Evolutionary conservation across 805 yeast genomes (phyloP).

Genomic region (Saturnispora serradocipensis): DNA sequence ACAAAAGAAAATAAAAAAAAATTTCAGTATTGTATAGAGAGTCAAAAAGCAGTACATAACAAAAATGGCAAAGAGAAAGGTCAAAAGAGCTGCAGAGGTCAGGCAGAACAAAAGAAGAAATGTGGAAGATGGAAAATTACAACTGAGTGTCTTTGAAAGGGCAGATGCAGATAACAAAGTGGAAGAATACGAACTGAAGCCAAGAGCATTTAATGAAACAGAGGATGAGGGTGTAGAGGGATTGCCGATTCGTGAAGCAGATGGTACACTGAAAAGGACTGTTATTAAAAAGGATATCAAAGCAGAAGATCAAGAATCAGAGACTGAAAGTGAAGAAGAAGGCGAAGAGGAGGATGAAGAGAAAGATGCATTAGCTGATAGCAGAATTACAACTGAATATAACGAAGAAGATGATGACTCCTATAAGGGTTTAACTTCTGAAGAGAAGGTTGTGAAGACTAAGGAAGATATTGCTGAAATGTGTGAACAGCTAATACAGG

Average conservation of each 20-base stretch:
- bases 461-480: conserved; percentile 79
- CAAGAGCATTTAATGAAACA: conserved; percentile 44
- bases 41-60: background rate
- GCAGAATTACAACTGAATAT: conserved; percentile 11
- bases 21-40: background rate
- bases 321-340: conserved; percentile 10
- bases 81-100: conserved; percentile 28
- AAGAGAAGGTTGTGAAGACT: conserved; percentile 46
- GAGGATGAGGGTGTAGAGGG: conserved; percentile 48
- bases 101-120: conserved; percentile 31
- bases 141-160: conserved; percentile 8
- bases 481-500: conserved; percentile 71
- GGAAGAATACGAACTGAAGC: conserved; percentile 51
- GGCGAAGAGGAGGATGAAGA: conserved; percentile 11
- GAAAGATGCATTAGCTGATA: conserved; percentile 12
- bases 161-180: conserved; percentile 13
- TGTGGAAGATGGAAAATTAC: conserved; percentile 33
- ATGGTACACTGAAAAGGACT: conserved; percentile 68
- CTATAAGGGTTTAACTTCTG: conserved; percentile 40
- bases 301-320: conserved; percentile 4
- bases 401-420: conserved; percentile 27
- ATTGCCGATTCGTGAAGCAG: conserved; percentile 67
- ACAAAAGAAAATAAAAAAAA: background rate
- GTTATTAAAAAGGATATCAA: conserved; percentile 26
- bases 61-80: conserved; percentile 32